Percentiles rank a stretch among this genome's conserved stretches.
phyloP scores from a whole-genome alignment of 1,284 basidiomycete genomes.

The Peniophora sp. region DNA sequence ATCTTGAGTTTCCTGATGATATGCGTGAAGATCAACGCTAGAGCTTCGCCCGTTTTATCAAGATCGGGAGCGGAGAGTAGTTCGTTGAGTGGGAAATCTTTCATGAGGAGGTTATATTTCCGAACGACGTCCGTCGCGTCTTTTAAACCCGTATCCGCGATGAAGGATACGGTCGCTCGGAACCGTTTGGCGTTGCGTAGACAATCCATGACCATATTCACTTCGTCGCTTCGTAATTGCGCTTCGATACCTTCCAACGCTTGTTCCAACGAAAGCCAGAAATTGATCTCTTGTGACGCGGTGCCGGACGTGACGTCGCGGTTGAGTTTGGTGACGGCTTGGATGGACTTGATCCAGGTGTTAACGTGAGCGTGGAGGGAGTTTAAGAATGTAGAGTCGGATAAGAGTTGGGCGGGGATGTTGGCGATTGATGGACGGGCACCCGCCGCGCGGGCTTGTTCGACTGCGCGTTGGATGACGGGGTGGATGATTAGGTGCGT shows the following conservation, averaged over 20 bases:
- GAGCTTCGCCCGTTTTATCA: conserved; percentile 87
- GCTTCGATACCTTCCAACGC: conserved; percentile 91
- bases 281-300: conserved; percentile 98
- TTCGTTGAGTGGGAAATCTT: conserved; percentile 96
- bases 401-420: conserved; percentile 67
- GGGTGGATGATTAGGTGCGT: conserved; percentile 92
- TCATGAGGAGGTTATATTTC: conserved; percentile 98
- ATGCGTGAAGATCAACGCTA: conserved; percentile 85
- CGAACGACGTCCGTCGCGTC: conserved; percentile 88
- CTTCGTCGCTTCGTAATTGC: conserved; percentile 88
- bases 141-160: conserved; percentile 94
- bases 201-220: conserved; percentile 92
- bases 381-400: conserved; percentile 91
- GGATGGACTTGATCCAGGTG: conserved; percentile 97
- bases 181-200: conserved; percentile 95
- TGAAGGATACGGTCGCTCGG: conserved; percentile 95
- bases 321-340: conserved; percentile 89
- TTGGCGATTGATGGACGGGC: conserved; percentile 69
- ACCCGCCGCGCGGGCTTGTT: conserved; percentile 45
- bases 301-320: conserved; percentile 94
- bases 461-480: conserved; percentile 81
- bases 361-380: conserved; percentile 93
- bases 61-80: conserved; percentile 94
- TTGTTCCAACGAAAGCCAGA: conserved; percentile 93
- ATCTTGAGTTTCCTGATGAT: conserved; percentile 94